Conservation (phyloP, 2,329 filamentous ascomycete genomes). For the Pseudogymnoascus sp. region DNA sequence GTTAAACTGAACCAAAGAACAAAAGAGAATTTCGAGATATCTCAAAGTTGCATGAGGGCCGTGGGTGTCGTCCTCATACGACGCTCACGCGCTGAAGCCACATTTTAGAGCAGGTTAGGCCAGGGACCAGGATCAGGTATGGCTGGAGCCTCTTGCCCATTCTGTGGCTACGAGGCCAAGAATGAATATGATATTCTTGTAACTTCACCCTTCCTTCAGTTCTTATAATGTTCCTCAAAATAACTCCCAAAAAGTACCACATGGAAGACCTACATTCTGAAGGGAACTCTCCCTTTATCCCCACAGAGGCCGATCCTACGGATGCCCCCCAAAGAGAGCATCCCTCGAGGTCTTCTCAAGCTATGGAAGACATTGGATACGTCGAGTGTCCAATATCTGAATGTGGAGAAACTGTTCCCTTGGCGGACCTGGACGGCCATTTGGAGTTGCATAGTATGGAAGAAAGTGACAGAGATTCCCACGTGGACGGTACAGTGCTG, state of each 20-base stretch:
- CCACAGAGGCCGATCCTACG: conserved; percentile 22
- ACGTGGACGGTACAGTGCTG: conserved; percentile 10
- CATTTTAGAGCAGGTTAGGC: background rate
- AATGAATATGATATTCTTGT: conserved; percentile 34
- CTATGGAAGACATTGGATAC: conserved; percentile 35
- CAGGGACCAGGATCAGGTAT: background rate
- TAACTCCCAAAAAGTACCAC: conserved; percentile 20
- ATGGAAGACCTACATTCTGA: conserved; percentile 28
- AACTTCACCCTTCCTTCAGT: conserved; percentile 19
- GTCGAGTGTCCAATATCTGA: conserved; percentile 47
- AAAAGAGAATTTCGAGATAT: background rate
- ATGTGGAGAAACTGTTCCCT: conserved; percentile 52
- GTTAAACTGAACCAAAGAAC: background rate
- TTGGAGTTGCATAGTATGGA: conserved; percentile 46
- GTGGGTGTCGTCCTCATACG: conserved; percentile 7
- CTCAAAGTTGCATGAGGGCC: background rate
- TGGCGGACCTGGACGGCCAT: conserved; percentile 49
- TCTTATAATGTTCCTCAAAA: background rate
- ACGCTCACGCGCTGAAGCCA: background rate
- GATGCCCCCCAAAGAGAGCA: conserved; percentile 15
- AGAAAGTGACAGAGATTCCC: conserved; percentile 13
- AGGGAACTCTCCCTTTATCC: conserved; percentile 26
- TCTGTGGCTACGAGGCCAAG: conserved; percentile 32
- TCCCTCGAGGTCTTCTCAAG: conserved; percentile 14
- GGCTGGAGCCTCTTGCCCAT: conserved; percentile 29